Conservation (phyloP, 73 alveolate species). For the Paramecium caudatum region DNA sequence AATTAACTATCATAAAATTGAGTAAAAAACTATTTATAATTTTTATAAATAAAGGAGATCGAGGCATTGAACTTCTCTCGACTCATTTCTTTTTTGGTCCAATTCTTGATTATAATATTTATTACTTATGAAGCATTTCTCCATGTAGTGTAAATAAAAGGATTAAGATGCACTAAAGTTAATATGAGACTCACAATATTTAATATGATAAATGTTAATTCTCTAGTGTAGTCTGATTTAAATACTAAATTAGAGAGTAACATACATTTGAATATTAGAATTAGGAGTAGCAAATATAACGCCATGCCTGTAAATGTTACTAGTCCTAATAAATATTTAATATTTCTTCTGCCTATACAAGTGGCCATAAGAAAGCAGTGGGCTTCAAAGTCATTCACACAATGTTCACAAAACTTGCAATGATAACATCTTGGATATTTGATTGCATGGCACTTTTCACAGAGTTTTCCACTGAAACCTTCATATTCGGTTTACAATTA, state of each 20-base stretch:
- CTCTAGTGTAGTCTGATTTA: conserved; percentile 1
- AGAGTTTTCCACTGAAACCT: conserved; percentile 4
- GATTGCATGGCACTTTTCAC: conserved; percentile 31
- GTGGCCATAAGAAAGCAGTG: conserved; percentile 73
- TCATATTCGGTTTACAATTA: background rate
- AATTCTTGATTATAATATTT: background rate
- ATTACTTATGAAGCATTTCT: conserved; percentile 48
- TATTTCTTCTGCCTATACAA: conserved; percentile 73
- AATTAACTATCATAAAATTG: conserved; percentile 39
- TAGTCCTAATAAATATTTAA: conserved; percentile 15
- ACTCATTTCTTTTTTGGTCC: conserved; percentile 29
- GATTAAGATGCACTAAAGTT: background rate
- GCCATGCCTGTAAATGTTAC: conserved; percentile 41
- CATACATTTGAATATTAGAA: conserved; percentile 10
- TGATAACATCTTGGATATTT: conserved; percentile 6
- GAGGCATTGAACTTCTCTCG: background rate
- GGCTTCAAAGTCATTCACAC: conserved; percentile 96
- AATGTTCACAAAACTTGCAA: conserved; percentile 89
- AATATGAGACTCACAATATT: conserved; percentile 11
- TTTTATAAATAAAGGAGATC: background rate
- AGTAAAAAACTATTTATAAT: conserved; percentile 38
- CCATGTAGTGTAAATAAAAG: conserved; percentile 4
- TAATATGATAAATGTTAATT: conserved; percentile 4
- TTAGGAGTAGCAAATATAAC: conserved; percentile 17
- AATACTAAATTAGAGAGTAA: background rate